phyloP scores from a whole-genome alignment of 2,329 filamentous ascomycete species.

The Cordyceps farinosa region DNA sequence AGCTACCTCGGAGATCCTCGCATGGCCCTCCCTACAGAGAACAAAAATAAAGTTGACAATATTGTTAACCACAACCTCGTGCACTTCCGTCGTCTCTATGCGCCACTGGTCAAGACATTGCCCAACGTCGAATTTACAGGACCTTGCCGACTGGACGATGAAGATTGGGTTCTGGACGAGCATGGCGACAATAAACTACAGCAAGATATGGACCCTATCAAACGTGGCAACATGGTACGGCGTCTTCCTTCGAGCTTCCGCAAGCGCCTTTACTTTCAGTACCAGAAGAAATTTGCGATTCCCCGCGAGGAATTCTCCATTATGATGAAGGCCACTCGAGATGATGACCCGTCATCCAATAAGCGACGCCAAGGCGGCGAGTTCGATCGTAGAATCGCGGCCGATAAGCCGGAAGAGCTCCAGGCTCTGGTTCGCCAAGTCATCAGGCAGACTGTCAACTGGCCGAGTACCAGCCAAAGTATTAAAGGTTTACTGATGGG shows the following conservation, averaged over 20 bases:
- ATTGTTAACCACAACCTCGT: constrained; percentile 89
- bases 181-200: constrained; percentile 63
- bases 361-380: constrained; percentile 72
- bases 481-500: constrained; percentile 80
- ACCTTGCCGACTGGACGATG: constrained; percentile 38
- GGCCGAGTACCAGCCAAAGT: constrained; percentile 87
- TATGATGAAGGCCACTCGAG: constrained; percentile 74
- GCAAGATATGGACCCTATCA: constrained; percentile 90
- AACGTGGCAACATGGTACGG: constrained; percentile 93
- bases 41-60: constrained; percentile 87
- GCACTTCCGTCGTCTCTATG: constrained; percentile 89
- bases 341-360: constrained; percentile 66
- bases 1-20: constrained; percentile 96
- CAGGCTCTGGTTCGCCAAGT: constrained; percentile 66
- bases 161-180: constrained; percentile 39
- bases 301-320: constrained; percentile 77
- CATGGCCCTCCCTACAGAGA: constrained; percentile 86
- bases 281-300: constrained; percentile 85
- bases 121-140: constrained; percentile 81
- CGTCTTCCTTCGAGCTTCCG: constrained; percentile 84
- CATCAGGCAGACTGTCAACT: constrained; percentile 83
- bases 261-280: constrained; percentile 87
- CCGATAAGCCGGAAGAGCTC: constrained; percentile 64
- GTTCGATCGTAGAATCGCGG: constrained; percentile 82
- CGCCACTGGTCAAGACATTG: constrained; percentile 81